Evolutionary conservation across 2,329 filamentous ascomycete species (phyloP).

Genomic region (Cladorrhinum sp.): DNA sequence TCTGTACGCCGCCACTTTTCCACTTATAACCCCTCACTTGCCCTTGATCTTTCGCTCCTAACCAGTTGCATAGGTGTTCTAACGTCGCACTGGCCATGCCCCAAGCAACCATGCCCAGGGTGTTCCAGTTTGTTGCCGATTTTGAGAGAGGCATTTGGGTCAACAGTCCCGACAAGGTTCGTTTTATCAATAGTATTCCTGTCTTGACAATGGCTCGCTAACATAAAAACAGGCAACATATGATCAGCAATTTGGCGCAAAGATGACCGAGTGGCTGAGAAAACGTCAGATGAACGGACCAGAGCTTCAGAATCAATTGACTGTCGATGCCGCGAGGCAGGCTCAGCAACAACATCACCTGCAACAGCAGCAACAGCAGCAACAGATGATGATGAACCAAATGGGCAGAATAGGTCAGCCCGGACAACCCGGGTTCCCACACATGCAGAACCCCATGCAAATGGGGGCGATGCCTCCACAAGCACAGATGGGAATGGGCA

Average conservation of each 20-base stretch:
- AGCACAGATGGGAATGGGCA: conserved; percentile 39
- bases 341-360: conserved; percentile 29
- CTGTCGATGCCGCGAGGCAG: conserved; percentile 30
- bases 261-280: conserved; percentile 48
- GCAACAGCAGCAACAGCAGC: conserved; percentile 32
- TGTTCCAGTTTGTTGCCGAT: conserved; percentile 41
- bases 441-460: conserved; percentile 59
- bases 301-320: conserved; percentile 49
- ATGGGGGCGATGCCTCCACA: conserved; percentile 50
- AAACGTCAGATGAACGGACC: conserved; percentile 51
- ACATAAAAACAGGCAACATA: conserved; percentile 44
- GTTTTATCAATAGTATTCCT: conserved; percentile 6
- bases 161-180: conserved; percentile 48
- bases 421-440: conserved; percentile 54
- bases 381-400: conserved; percentile 52
- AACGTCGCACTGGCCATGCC: conserved; percentile 49
- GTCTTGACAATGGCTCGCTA: conserved; percentile 19
- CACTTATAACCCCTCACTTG: neutral
- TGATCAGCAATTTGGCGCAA: conserved; percentile 45
- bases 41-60: neutral
- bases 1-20: conserved; percentile 32
- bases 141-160: conserved; percentile 49
- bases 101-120: conserved; percentile 39
- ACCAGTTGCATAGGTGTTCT: conserved; percentile 42
- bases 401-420: conserved; percentile 52